Percentiles rank a stretch among this genome's conserved stretches.
phyloP scores from a whole-genome alignment of 2,329 filamentous ascomycete genomes.

The Monosporascus ibericus region DNA sequence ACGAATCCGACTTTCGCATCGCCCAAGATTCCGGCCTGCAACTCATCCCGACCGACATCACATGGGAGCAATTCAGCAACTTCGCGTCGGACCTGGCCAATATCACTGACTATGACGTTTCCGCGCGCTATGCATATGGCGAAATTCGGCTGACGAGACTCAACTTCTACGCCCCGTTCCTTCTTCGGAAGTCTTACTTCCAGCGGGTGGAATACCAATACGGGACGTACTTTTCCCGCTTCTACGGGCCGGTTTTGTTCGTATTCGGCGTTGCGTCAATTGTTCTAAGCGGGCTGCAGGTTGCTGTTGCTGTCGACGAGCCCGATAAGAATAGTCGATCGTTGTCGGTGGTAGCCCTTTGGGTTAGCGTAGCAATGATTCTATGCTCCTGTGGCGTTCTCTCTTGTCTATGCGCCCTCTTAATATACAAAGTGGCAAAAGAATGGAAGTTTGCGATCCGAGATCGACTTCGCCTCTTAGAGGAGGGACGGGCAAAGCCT shows the following conservation, averaged over 20 bases:
- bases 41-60: conserved; percentile 9
- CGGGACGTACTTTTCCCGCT: conserved; percentile 12
- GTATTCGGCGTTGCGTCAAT: conserved; percentile 7
- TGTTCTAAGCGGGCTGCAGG: conserved; percentile 4
- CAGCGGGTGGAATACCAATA: conserved; percentile 12
- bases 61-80: conserved; percentile 12
- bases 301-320: conserved; percentile 2
- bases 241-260: conserved; percentile 14
- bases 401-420: neutral
- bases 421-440: conserved; percentile 1
- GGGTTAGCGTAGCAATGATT: conserved; percentile 1
- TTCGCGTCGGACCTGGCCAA: conserved; percentile 6
- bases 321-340: neutral
- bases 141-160: conserved; percentile 11
- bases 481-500: neutral
- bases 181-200: conserved; percentile 9
- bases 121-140: conserved; percentile 10
- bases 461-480: conserved; percentile 2
- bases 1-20: conserved; percentile 30
- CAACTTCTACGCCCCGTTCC: conserved; percentile 11
- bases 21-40: conserved; percentile 17
- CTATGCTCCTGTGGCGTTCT: neutral
- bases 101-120: conserved; percentile 9
- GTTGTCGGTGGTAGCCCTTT: neutral
- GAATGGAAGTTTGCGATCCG: conserved; percentile 4